Base-by-base conservation (phyloP, 1,284 basidiomycete genomes). In the Inonotus obliquus region DNA sequence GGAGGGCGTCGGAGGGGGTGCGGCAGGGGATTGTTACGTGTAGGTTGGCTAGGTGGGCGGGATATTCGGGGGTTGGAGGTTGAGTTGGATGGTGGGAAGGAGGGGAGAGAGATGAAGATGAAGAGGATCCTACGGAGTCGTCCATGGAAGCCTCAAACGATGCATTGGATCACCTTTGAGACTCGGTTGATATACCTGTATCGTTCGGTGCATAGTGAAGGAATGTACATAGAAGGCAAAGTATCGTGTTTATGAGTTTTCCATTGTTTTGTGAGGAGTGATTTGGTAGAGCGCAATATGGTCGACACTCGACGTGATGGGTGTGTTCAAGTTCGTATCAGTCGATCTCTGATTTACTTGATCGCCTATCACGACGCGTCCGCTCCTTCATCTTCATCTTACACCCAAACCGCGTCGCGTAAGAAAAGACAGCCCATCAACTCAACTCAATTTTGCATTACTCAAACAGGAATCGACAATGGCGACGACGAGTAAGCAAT, bases 401-500 rank as follows among this genome's bases (percentile, higher is more conserved):
- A 32, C 32, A 4, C 4, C 32, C 32, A 32, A 32, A 32, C 32
- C 4, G 41, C 41, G 41, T 14, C 4, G 32, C 9, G 32, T 32
- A 32, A 32, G 4, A 32, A n/a, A 9, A 32, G 32, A 4, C 32
- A 9, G 32, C 9, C 32, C 9, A 32, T n/a, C n/a, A n/a, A n/a
- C n/a, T n/a, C 32, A 32, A 9, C 32, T 32, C 32, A 32, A 32
- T 29, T 49, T 49, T 49, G 47, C 21, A 21, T 49, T 13, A 11
- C 29, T 7, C 7, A 19, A n/a, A 52, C 3, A 2, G 5, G 32
- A 35, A 52, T 7, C 11, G 5, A 52, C 57, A 38, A 65, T 89
- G 88, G 81, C 87, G 57, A 84, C 85, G 47, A 81, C 82, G 57
- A 86, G 80, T 74, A 92, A 91, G 70, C 90, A 92, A 69, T 89